A percentile compares a stretch with the other conserved stretches of the same genome.
phyloP scores from a whole-genome alignment of 2,329 filamentous ascomycete species.

The Apiospora marii region DNA sequence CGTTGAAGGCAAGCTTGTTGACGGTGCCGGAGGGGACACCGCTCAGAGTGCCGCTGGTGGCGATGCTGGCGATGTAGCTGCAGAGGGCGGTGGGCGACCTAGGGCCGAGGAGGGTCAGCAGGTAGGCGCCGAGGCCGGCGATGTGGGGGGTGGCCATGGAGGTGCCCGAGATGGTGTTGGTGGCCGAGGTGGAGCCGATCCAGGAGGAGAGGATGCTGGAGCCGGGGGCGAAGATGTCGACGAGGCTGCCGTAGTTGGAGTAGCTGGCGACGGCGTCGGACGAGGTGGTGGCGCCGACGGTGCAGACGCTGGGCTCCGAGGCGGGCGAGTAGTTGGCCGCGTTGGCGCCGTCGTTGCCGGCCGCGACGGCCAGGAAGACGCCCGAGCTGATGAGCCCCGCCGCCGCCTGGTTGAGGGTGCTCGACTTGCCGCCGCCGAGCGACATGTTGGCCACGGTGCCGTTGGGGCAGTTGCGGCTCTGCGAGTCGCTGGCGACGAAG shows the following conservation, averaged over 20 bases:
- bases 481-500: slow-evolving; percentile 47
- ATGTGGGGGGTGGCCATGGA: slow-evolving; percentile 48
- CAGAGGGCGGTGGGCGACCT: slow-evolving; percentile 55
- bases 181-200: slow-evolving; percentile 42
- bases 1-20: slow-evolving; percentile 66
- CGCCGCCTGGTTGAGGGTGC: slow-evolving; percentile 59
- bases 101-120: slow-evolving; percentile 52
- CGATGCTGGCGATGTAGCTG: slow-evolving; percentile 52
- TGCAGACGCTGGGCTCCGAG: slow-evolving; percentile 57
- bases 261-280: slow-evolving; percentile 52
- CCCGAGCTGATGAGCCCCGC: slow-evolving; percentile 53
- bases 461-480: slow-evolving; percentile 47
- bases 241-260: slow-evolving; percentile 59
- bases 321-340: slow-evolving; percentile 56
- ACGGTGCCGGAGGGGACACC: slow-evolving; percentile 51
- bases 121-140: slow-evolving; percentile 47
- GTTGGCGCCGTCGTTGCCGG: slow-evolving; percentile 58
- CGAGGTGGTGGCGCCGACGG: slow-evolving; percentile 57
- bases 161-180: slow-evolving; percentile 56
- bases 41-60: slow-evolving; percentile 50
- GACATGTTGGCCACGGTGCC: slow-evolving; percentile 65
- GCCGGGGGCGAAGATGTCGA: slow-evolving; percentile 59
- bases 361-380: slow-evolving; percentile 63
- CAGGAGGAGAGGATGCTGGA: slow-evolving; percentile 39
- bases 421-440: slow-evolving; percentile 56